Evolutionary conservation across 768 basidiomycete species (phyloP), one percentile per base, ranked within the genome.

Genomic region (Punctularia strigosozonata): DNA sequence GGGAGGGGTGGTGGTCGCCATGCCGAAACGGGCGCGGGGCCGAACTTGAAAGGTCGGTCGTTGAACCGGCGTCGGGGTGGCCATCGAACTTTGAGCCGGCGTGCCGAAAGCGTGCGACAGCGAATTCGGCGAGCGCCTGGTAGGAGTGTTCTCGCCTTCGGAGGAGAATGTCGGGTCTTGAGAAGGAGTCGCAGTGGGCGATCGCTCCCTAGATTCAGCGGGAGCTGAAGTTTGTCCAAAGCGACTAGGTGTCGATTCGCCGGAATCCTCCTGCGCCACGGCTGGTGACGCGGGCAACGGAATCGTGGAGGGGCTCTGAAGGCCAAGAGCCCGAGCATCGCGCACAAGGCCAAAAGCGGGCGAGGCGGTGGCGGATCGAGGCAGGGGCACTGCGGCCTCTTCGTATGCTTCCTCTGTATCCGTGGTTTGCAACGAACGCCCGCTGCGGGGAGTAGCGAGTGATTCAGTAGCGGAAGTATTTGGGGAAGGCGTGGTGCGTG

Each of bases 91-190:
- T 18, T 60, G 65, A 0, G 62, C 63, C 3, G 80, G 75, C 20
- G 80, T 80, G 3, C 76, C 68, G 43, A 64, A 63, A 4, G 64
- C 62, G 24, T 55, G 64, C 2, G 69, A 62, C 19, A 62, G 55
- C 5, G 53, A 55, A 14, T 58, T 46, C 19, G 62, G 59, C 35
- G 68, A 60, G 47, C 57, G 53, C 51, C 41, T 23, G 23, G 20
- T 39, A 23, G 33, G 10, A 10, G 10, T 34, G 33, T 34, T 19
- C 33, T 23, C 25, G 15, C 6, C 77, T 24, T 80, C 77, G 7
- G 82, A 81, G 0, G 81, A 82, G 50, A 84, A 84, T 0, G 81
- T 84, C 4, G 80, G 77, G 36, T 81, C 78, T n/a, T n/a, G n/a
- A n/a, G n/a, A n/a, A n/a, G n/a, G n/a, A n/a, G n/a, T n/a, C n/a